Evolutionary conservation across 164 flowering plant genomes (phyloP).

Genomic region (Protea cynaroides): DNA sequence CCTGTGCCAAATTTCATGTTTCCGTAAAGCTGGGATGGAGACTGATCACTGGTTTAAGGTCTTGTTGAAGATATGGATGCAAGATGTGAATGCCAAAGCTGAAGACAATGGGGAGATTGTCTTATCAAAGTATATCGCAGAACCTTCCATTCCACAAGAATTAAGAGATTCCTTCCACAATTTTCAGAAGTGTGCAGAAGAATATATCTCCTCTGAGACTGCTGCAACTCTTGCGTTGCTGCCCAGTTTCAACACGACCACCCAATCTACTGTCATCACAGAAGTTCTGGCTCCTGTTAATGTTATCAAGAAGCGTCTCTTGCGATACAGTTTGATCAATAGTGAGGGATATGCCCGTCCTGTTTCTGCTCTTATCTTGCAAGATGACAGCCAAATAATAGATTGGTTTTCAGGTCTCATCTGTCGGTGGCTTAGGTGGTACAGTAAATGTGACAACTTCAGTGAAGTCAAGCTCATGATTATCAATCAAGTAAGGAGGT

Average conservation of each 20-base stretch:
- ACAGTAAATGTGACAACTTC: slow-evolving; percentile 46
- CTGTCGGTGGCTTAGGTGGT: slow-evolving; percentile 77
- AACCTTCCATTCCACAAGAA: slow-evolving; percentile 73
- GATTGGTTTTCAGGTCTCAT: slow-evolving; percentile 79
- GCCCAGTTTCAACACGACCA: slow-evolving; percentile 21
- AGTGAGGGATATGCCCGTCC: slow-evolving; percentile 49
- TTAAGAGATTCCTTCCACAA: slow-evolving; percentile 61
- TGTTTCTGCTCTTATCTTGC: slow-evolving; percentile 47
- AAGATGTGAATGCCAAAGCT: slow-evolving; percentile 47
- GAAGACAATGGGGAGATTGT: slow-evolving; percentile 41
- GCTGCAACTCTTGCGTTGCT: slow-evolving; percentile 48
- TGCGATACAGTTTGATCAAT: slow-evolving; percentile 63
- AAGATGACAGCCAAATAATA: slow-evolving; percentile 56
- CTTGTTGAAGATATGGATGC: slow-evolving; percentile 78
- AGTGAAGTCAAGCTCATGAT: slow-evolving; percentile 49
- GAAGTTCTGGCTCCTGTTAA: slow-evolving; percentile 51
- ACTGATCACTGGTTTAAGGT: slow-evolving; percentile 93
- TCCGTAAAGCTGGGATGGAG: slow-evolving; percentile 82
- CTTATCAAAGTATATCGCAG: slow-evolving; percentile 59
- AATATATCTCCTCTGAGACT: slow-evolving; percentile 70
- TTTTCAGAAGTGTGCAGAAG: slow-evolving; percentile 54
- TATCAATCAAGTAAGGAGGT: slow-evolving; percentile 46
- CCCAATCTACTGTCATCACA: slow-evolving; percentile 23
- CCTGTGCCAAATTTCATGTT: slow-evolving; percentile 54
- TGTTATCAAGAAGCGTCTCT: slow-evolving; percentile 51